These are phyloP conservation scores for Ganoderma multipileum DNA, from an alignment of 1,284 basidiomycete species.

Conservation along the genomic window DNA sequence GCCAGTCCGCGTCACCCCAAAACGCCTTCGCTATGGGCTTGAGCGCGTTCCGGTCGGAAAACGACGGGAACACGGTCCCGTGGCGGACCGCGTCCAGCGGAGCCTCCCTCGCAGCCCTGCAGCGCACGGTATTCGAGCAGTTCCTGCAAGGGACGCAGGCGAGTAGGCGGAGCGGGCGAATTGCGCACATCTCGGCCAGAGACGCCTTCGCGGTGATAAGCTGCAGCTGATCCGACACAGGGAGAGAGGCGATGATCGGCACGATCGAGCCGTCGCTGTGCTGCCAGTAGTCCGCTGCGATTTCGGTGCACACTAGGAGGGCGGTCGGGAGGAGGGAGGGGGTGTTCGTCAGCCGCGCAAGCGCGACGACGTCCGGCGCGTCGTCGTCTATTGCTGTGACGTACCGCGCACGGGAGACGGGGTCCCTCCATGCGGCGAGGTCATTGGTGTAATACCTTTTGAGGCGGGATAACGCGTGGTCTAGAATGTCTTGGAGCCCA, in stretches of 20 bases:
- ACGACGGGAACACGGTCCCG: no score
- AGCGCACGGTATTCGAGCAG: no score
- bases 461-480: constrained; percentile 22
- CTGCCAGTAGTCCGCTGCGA: not conserved
- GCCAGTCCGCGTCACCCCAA: no score
- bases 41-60: no score
- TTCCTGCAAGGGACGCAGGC: no score
- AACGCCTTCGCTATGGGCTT: no score
- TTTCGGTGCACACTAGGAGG: constrained; percentile 10
- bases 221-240: no score
- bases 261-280: not conserved
- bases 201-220: no score
- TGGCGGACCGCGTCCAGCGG: no score
- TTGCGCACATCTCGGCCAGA: no score
- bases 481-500: constrained; percentile 10
- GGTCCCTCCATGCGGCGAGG: constrained; percentile 2
- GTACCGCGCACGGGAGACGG: constrained; percentile 1
- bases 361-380: constrained; percentile 6
- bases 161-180: no score
- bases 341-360: constrained; percentile 12
- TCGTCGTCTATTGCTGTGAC: constrained; percentile 4
- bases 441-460: constrained; percentile 16
- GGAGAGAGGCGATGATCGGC: not conserved
- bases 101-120: no score
- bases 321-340: constrained; percentile 15